Conservation (phyloP, 2,329 filamentous ascomycete genomes). For the Cadophora malorum region DNA sequence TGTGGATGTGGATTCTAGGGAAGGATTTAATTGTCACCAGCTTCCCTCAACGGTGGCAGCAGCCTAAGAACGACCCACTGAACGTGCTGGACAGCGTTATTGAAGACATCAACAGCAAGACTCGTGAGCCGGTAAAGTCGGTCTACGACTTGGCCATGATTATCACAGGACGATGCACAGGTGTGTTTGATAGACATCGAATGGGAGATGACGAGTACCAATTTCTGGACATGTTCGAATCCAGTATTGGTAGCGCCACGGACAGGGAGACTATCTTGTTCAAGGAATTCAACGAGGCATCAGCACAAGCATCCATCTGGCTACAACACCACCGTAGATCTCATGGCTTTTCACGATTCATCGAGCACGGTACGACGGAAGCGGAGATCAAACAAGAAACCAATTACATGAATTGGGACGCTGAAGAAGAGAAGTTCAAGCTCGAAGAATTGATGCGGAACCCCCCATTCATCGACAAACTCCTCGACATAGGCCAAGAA, state of each 20-base stretch:
- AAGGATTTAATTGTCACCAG: slow-evolving; percentile 38
- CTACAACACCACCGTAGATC: slow-evolving; percentile 35
- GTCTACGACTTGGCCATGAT: slow-evolving; percentile 52
- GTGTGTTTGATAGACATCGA: slow-evolving; percentile 49
- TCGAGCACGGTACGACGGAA: slow-evolving; percentile 23
- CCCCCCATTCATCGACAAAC: slow-evolving; percentile 42
- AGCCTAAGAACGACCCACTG: slow-evolving; percentile 50
- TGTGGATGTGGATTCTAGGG: slow-evolving; percentile 54
- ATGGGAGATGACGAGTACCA: slow-evolving; percentile 42
- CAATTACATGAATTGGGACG: slow-evolving; percentile 32
- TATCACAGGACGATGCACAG: slow-evolving; percentile 50
- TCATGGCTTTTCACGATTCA: slow-evolving; percentile 29
- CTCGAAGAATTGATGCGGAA: slow-evolving; percentile 34
- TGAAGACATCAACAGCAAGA: slow-evolving; percentile 41
- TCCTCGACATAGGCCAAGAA: slow-evolving; percentile 52
- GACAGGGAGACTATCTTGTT: slow-evolving; percentile 39
- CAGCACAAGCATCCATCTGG: slow-evolving; percentile 39
- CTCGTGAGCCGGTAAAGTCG: slow-evolving; percentile 46
- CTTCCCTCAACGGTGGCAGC: slow-evolving; percentile 52
- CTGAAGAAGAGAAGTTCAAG: slow-evolving; percentile 42
- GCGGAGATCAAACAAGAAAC: slow-evolving; percentile 16
- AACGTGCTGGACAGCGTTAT: slow-evolving; percentile 49
- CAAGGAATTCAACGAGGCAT: slow-evolving; percentile 39
- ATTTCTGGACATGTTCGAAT: slow-evolving; percentile 43
- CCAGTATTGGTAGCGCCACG: slow-evolving; percentile 39